Percentiles rank a stretch among this genome's conserved stretches.
phyloP scores from a whole-genome alignment of 371 early-diverging fungal species.

The Umbelopsis sp. region DNA sequence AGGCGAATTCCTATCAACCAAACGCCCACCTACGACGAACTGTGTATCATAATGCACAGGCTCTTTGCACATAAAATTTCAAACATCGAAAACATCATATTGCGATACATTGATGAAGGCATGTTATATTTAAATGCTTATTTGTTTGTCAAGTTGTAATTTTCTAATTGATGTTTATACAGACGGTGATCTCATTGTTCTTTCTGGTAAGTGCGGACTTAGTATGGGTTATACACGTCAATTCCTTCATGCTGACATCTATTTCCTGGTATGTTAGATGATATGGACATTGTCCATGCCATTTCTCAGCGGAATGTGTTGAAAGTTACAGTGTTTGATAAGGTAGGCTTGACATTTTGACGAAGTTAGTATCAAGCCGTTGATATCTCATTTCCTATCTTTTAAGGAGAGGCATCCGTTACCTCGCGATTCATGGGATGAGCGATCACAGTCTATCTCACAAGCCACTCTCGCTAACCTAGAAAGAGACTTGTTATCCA shows the following conservation, averaged over 20 bases:
- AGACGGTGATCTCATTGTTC: constrained; percentile 62
- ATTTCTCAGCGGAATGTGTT: constrained; percentile 52
- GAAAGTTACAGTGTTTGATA: constrained; percentile 52
- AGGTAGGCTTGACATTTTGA: constrained; percentile 17
- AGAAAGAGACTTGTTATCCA: background rate
- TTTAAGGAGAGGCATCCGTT: background rate
- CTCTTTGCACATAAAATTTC: constrained; percentile 51
- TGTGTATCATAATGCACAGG: constrained; percentile 61
- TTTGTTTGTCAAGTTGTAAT: background rate
- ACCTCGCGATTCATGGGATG: constrained; percentile 2
- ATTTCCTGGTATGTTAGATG: constrained; percentile 33
- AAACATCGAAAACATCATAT: constrained; percentile 43
- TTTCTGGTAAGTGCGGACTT: constrained; percentile 31
- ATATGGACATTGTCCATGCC: constrained; percentile 58
- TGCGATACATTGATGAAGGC: constrained; percentile 64
- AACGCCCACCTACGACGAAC: constrained; percentile 59
- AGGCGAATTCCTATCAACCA: constrained; percentile 59
- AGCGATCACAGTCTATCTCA: background rate
- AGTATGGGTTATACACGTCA: too few relatives aligned
- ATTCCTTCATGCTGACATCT: background rate
- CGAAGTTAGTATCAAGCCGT: background rate
- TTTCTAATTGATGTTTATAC: constrained; percentile 4
- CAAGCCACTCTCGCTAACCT: background rate
- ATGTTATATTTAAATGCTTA: background rate
- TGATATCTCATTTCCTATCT: background rate